Base-by-base conservation (phyloP, 2,329 filamentous ascomycete genomes). In the Aspergillus persii region DNA sequence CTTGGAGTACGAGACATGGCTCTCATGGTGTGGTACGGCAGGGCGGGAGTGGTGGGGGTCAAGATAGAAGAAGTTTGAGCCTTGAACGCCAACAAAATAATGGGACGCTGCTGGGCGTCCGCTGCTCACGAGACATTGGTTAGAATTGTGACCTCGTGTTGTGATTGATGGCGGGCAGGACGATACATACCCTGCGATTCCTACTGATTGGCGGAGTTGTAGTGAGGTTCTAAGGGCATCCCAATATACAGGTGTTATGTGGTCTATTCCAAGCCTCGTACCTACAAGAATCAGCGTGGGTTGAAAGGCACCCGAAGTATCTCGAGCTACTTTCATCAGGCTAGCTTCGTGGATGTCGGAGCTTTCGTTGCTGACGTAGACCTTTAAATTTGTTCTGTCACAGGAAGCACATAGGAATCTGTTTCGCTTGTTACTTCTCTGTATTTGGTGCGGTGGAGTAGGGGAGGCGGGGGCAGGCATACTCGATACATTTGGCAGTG, bases 171-270 rank as follows among this genome's bases (percentile, higher is more conserved):
- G 9, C 6, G 31, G 18, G 27, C 15, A 30, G 23, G 4, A 9
- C 15, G 15, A n/a, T 44, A 67, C 72, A 75, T 83, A 95, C 92
- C 92, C 95, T 69, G 95, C 95, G 64, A 99, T 96, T 9, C 95
- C 95, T 53, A 97, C 88, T n/a, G 92, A 96, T 72, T 98, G 95
- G 7, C 89, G 85, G 80, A 96, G 90, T 74, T 95, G 90, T 54
- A 99, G 79, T 23, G 90, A 85, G 23, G 89, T 84, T 68, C 93
- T 92, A 36, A 99, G 82, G n/a, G 93, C 91, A 72, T 96, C 91
- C 87, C 94, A 96, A 70, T 99, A 99, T 2, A 96, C 91, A 0
- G 91, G 90, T 1, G 92, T 99, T 67, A 98, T 89, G 70, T 95
- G 92, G 66, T 98, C 94, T 65, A 98, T 95, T 6, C 95, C 95